These are phyloP conservation scores for Stereocaulon alpinum DNA, from an alignment of 495 filamentous ascomycete genomes.

Conservation along the genomic window DNA sequence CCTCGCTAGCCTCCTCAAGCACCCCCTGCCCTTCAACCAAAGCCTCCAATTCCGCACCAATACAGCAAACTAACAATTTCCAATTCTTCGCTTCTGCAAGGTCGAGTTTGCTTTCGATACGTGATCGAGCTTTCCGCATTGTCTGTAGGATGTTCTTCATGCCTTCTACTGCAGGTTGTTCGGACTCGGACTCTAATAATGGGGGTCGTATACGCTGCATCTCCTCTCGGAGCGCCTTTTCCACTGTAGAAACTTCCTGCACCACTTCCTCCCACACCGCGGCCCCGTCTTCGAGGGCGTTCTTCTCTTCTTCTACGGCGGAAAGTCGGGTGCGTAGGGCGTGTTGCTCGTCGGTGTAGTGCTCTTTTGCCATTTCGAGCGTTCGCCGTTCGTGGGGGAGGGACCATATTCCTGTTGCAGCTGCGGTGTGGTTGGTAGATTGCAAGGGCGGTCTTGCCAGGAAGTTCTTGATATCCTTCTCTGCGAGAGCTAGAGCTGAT, in stretches of 20 bases:
- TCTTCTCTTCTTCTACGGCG: conserved; percentile 55
- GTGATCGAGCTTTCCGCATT: conserved; percentile 32
- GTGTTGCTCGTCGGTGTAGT: conserved; percentile 58
- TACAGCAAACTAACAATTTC: conserved; percentile 80
- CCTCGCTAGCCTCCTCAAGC: conserved; percentile 35
- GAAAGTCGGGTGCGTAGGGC: conserved; percentile 46
- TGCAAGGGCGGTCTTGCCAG: conserved; percentile 39
- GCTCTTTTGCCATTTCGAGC: conserved; percentile 63
- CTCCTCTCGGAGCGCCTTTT: conserved; percentile 47
- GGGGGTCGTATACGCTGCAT: conserved; percentile 34
- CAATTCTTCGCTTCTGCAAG: conserved; percentile 50
- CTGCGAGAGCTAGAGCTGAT: conserved; percentile 34
- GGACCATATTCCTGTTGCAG: conserved; percentile 34
- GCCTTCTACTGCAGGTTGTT: conserved; percentile 19
- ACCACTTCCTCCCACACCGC: conserved; percentile 67
- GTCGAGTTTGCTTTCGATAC: conserved; percentile 31
- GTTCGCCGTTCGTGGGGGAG: conserved; percentile 62
- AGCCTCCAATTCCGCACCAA: conserved; percentile 82
- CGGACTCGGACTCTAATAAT: background rate
- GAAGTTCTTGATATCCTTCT: conserved; percentile 34
- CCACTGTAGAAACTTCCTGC: conserved; percentile 55
- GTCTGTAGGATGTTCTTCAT: conserved; percentile 34
- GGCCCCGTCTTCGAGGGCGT: conserved; percentile 75
- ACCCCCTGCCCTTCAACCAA: conserved; percentile 49
- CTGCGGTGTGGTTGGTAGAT: conserved; percentile 4